phyloP scores from a whole-genome alignment of 768 basidiomycete species.

The Amanita thiersii region DNA sequence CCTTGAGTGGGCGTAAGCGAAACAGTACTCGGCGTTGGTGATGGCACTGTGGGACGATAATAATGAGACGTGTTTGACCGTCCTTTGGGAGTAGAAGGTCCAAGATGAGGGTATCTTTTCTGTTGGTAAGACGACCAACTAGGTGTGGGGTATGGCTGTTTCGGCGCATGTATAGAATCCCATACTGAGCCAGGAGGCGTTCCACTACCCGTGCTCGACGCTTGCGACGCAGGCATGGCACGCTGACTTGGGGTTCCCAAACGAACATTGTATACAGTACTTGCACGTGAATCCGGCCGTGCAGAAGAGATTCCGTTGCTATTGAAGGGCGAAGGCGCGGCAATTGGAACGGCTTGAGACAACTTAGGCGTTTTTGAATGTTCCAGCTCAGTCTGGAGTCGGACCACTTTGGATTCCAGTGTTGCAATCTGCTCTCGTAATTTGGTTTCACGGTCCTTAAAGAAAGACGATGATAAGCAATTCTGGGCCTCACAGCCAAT shows the following conservation, averaged over 20 bases:
- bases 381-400: slow-evolving; percentile 51
- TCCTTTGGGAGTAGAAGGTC: slow-evolving; percentile 28
- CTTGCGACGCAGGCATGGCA: slow-evolving; percentile 18
- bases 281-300: slow-evolving; percentile 72
- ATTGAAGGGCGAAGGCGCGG: slow-evolving; percentile 18
- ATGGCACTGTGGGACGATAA: slow-evolving; percentile 35
- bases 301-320: slow-evolving; percentile 34
- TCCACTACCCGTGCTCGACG: slow-evolving; percentile 28
- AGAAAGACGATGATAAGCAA: slow-evolving; percentile 2
- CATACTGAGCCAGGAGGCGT: slow-evolving; percentile 60
- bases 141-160: slow-evolving; percentile 17
- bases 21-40: slow-evolving; percentile 73
- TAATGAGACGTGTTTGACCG: slow-evolving; percentile 18
- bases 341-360: slow-evolving; percentile 8
- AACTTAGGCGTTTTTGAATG: slow-evolving; percentile 28
- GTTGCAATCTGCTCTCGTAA: slow-evolving; percentile 56
- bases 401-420: slow-evolving; percentile 52
- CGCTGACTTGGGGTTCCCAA: slow-evolving; percentile 43
- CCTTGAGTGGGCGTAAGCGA: slow-evolving; percentile 63
- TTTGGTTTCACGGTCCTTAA: slow-evolving; percentile 64
- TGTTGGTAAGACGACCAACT: slow-evolving; percentile 6
- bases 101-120: slow-evolving; percentile 27
- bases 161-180: slow-evolving; percentile 59
- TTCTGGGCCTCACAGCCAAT: neutral
- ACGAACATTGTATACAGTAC: slow-evolving; percentile 48